Conservation (phyloP, 345 rosid genomes). For the Melaleuca quinquenervia region DNA sequence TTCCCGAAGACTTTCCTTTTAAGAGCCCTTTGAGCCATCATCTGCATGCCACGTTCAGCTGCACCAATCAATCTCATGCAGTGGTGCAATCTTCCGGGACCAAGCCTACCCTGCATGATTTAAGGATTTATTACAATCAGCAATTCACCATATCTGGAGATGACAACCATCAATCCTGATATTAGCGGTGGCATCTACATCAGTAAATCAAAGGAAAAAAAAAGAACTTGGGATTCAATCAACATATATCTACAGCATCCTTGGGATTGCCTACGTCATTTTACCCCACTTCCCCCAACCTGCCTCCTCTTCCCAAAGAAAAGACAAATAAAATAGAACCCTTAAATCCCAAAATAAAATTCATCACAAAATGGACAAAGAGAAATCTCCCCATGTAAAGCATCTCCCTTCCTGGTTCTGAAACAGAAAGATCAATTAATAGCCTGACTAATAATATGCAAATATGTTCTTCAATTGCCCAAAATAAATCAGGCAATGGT, state of each 20-base stretch:
- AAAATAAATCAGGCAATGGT: background rate
- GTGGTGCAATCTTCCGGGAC: conserved; percentile 99
- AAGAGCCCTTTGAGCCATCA: conserved; percentile 85
- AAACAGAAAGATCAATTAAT: background rate
- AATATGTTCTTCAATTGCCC: background rate
- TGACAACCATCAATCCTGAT: background rate
- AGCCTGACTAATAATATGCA: background rate
- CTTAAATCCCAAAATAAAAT: background rate
- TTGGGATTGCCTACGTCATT: background rate
- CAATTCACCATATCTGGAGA: background rate
- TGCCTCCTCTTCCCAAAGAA: background rate
- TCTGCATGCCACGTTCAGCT: conserved; percentile 95
- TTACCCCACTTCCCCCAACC: too few relatives aligned
- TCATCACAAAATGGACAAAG: background rate
- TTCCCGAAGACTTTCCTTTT: conserved; percentile 73
- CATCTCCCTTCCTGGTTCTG: background rate
- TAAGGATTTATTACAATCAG: background rate
- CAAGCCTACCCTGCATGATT: conserved; percentile 76
- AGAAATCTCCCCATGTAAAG: background rate
- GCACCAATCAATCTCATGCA: conserved; percentile 96
- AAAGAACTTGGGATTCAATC: background rate
- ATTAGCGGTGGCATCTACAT: background rate
- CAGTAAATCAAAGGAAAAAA: background rate
- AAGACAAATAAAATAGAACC: background rate
- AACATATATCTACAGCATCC: background rate